phyloP scores from a whole-genome alignment of 1,284 basidiomycete genomes.

The Mrakiaceae sp. region DNA sequence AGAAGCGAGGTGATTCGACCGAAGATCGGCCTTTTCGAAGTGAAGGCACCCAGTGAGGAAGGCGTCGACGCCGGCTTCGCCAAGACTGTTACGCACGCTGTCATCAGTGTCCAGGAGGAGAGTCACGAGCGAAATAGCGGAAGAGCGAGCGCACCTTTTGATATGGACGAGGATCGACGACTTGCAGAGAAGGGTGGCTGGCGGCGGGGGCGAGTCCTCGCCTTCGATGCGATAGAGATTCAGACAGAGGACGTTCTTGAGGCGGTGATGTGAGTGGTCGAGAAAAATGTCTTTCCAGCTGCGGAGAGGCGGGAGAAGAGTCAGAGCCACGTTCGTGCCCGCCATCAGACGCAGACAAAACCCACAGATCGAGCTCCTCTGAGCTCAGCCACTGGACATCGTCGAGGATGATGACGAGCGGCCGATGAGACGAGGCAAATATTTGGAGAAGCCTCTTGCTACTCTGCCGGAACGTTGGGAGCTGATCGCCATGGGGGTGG shows the following conservation, averaged over 20 bases:
- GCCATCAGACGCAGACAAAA: neutral
- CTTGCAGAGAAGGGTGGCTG: neutral
- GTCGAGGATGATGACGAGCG: constrained; percentile 29
- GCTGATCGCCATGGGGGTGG: neutral
- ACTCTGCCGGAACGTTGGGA: constrained; percentile 1
- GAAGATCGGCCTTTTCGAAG: neutral
- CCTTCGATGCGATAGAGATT: constrained; percentile 23
- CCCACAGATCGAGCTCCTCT: constrained; percentile 25
- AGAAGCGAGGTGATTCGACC: neutral
- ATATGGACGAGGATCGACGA: neutral
- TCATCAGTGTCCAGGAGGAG: too few species aligned
- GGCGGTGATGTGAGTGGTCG: constrained; percentile 16
- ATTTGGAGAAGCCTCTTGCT: constrained; percentile 25
- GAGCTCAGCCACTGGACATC: constrained; percentile 29
- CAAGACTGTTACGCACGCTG: too few species aligned
- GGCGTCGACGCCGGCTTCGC: neutral
- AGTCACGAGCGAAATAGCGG: too few species aligned
- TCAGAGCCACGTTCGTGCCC: neutral
- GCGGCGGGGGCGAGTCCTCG: constrained; percentile 1
- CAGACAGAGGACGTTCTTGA: constrained; percentile 23
- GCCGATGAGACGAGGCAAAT: constrained; percentile 26
- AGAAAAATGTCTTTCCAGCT: constrained; percentile 22
- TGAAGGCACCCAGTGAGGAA: neutral
- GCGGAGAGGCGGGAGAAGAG: neutral
- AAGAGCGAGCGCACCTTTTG: neutral